Percentiles rank a stretch among this genome's conserved stretches.
Conservation (phyloP, 164 flowering plant genomes). For the Annona squamosa region DNA sequence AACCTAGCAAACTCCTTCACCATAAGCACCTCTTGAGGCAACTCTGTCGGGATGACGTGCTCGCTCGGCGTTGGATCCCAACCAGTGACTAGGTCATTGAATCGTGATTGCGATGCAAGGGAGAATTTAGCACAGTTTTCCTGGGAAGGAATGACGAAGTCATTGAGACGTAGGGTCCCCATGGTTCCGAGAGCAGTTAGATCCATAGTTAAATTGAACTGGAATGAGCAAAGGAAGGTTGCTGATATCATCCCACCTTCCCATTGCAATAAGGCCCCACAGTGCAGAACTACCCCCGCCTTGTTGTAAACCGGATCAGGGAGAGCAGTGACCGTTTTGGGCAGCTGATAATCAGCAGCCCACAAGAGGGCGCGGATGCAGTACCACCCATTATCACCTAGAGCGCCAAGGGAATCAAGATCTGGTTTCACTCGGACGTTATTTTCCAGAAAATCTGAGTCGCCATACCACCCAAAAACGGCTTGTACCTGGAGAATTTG, state of each 20-base stretch:
- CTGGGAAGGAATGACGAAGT: constrained; percentile 54
- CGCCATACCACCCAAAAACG: constrained; percentile 29
- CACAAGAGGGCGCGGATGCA: constrained; percentile 49
- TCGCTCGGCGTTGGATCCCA: constrained; percentile 46
- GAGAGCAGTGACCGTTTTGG: constrained; percentile 48
- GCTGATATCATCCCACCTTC: constrained; percentile 47
- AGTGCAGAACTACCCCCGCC: constrained; percentile 53
- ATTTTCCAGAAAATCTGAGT: constrained; percentile 46
- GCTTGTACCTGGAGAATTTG: constrained; percentile 32
- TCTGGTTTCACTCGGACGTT: constrained; percentile 71
- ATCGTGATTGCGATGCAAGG: constrained; percentile 19
- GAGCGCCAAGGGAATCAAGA: constrained; percentile 66
- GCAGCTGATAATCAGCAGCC: constrained; percentile 49
- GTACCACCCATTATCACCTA: constrained; percentile 81
- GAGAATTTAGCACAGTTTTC: constrained; percentile 42
- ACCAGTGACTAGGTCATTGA: constrained; percentile 32
- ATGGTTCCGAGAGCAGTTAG: constrained; percentile 48
- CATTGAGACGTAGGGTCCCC: constrained; percentile 49
- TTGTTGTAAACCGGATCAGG: constrained; percentile 40
- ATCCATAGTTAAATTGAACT: constrained; percentile 47
- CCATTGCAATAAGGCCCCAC: constrained; percentile 53
- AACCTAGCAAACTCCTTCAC: constrained; percentile 54
- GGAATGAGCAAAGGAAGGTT: constrained; percentile 59
- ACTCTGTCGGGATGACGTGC: constrained; percentile 31
- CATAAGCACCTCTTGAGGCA: constrained; percentile 72